Percentiles rank a stretch among this genome's conserved stretches.
phyloP scores from a whole-genome alignment of 352 stramenopile species.

The Peronospora destructor region DNA sequence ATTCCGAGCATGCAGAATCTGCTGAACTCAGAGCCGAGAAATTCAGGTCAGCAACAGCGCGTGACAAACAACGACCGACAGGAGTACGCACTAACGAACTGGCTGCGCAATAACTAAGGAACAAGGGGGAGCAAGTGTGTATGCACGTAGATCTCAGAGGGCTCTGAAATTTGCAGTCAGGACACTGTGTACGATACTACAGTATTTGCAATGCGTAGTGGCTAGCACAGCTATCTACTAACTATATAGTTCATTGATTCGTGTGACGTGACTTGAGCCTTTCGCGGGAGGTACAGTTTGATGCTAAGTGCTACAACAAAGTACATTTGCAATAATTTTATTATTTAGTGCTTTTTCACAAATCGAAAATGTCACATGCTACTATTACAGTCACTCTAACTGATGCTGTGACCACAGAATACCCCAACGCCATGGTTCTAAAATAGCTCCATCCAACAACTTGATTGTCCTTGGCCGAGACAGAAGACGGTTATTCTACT shows the following conservation, averaged over 20 bases:
- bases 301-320: too few species aligned
- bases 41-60: slow-evolving; percentile 25
- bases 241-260: slow-evolving; percentile 2
- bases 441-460: too few species aligned
- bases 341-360: too few species aligned
- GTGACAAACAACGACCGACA: slow-evolving; percentile 30
- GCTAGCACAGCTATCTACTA: slow-evolving; percentile 7
- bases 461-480: not conserved
- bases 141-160: not conserved
- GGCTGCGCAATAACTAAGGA: slow-evolving; percentile 49
- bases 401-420: too few species aligned
- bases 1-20: slow-evolving; percentile 49
- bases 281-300: not conserved
- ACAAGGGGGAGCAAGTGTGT: not conserved
- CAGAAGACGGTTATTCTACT: not conserved
- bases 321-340: too few species aligned
- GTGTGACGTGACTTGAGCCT: not conserved
- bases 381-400: too few species aligned
- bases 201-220: slow-evolving; percentile 20
- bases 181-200: slow-evolving; percentile 28
- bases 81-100: slow-evolving; percentile 59
- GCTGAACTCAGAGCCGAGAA: slow-evolving; percentile 32
- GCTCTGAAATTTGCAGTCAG: slow-evolving; percentile 10
- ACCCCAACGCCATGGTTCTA: too few species aligned
- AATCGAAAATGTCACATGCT: too few species aligned